A percentile compares a stretch with the other conserved stretches of the same genome.
Evolutionary conservation across 2,329 filamentous ascomycete genomes (phyloP).

Genomic region (Cordyceps cateniannulata): DNA sequence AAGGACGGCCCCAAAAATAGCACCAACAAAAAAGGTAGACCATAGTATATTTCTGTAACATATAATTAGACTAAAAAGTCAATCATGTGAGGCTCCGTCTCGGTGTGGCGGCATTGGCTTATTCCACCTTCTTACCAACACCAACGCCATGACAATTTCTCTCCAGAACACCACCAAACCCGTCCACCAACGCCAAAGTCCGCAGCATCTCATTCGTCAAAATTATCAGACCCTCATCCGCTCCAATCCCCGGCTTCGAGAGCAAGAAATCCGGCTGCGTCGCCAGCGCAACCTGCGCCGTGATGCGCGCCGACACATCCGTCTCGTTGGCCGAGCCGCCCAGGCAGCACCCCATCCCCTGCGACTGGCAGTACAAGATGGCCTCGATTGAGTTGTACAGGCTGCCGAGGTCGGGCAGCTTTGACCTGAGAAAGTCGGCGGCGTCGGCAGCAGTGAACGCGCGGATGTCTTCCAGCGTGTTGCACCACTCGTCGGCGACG

Average conservation of each 20-base stretch:
- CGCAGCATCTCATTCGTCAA: not conserved
- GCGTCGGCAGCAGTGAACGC: not conserved
- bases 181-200: not conserved
- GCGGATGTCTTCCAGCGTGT: not conserved
- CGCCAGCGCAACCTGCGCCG: not conserved
- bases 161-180: not conserved
- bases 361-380: not conserved
- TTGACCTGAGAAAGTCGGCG: not conserved
- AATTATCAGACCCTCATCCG: not conserved
- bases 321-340: not conserved
- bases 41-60: too few species aligned
- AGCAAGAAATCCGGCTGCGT: not conserved
- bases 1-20: too few species aligned
- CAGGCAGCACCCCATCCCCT: not conserved
- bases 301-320: not conserved
- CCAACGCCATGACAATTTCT: not conserved
- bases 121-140: not conserved
- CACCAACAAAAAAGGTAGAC: too few species aligned
- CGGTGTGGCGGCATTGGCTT: not conserved
- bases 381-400: not conserved
- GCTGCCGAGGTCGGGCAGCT: not conserved
- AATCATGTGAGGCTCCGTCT: too few species aligned
- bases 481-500: not conserved
- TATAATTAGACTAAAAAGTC: too few species aligned
- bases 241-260: not conserved